Conservation (phyloP, 768 basidiomycete species). For the Serendipita sp. region DNA sequence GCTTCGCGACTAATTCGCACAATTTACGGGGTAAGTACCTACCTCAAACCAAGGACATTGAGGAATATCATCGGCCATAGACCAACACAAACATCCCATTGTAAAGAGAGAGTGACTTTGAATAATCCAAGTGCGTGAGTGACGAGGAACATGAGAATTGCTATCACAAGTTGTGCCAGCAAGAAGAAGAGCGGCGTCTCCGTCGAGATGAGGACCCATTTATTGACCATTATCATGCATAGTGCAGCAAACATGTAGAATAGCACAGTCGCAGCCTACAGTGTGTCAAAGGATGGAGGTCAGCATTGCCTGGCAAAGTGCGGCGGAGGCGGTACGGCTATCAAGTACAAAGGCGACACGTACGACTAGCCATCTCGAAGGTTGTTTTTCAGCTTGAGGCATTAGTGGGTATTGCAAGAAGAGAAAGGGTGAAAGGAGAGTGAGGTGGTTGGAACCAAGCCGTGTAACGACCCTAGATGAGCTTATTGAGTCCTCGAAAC, state of each 20-base stretch:
- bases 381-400: neutral
- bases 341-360: neutral
- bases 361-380: slow-evolving; percentile 1
- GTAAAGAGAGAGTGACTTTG: slow-evolving; percentile 48
- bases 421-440: slow-evolving; percentile 2
- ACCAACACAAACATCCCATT: slow-evolving; percentile 48
- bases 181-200: slow-evolving; percentile 74
- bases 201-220: slow-evolving; percentile 77
- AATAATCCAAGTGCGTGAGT: slow-evolving; percentile 47
- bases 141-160: slow-evolving; percentile 55
- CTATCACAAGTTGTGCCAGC: slow-evolving; percentile 62
- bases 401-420: neutral
- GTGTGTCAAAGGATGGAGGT: neutral
- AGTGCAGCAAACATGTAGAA: slow-evolving; percentile 23
- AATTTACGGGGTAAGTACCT: slow-evolving; percentile 9
- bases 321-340: neutral
- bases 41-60: slow-evolving; percentile 77
- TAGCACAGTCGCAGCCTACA: slow-evolving; percentile 4
- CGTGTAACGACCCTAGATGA: neutral
- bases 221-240: slow-evolving; percentile 27
- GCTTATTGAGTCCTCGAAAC: neutral
- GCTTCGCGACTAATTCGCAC: neutral
- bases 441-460: neutral
- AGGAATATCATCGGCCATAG: slow-evolving; percentile 58
- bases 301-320: neutral